Evolutionary conservation across 129 eudicot genomes (phyloP).

Genomic region (Pseudognaphalium luteoalbum): DNA sequence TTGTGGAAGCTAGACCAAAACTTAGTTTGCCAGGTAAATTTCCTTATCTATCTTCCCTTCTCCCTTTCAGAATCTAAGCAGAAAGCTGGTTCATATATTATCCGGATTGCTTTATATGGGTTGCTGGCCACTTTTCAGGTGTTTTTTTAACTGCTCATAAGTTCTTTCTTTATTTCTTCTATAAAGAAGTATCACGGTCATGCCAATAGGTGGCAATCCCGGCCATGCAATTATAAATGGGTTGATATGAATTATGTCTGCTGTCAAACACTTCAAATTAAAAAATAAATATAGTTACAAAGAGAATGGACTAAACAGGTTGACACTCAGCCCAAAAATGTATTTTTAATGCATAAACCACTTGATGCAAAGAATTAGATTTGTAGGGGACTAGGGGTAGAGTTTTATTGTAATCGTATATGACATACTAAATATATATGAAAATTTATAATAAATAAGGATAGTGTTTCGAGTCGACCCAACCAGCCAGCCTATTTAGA

Average conservation of each 20-base stretch:
- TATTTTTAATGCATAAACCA: too few species aligned
- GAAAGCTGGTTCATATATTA: slow-evolving; percentile 91
- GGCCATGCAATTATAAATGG: not conserved
- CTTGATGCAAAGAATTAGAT: too few species aligned
- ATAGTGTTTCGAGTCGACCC: too few species aligned
- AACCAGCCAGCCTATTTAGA: too few species aligned
- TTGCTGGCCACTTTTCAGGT: slow-evolving; percentile 97
- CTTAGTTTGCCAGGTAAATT: not conserved
- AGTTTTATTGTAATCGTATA: too few species aligned
- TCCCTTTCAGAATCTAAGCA: slow-evolving; percentile 63
- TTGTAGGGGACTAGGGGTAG: too few species aligned
- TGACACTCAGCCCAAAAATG: not conserved
- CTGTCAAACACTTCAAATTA: not conserved
- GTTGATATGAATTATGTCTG: not conserved
- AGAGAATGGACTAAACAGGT: not conserved
- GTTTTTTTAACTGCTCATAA: not conserved
- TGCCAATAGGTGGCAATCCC: not conserved
- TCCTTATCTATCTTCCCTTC: slow-evolving; percentile 11
- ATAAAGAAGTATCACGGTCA: not conserved
- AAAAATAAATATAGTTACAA: not conserved
- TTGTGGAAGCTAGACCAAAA: not conserved
- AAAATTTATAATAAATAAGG: too few species aligned
- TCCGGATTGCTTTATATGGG: slow-evolving; percentile 94
- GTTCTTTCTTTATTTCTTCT: not conserved
- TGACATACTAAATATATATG: too few species aligned